Evolutionary conservation across 306 rosid species (phyloP), one percentile per base, ranked within the genome.

Genomic region (Prunus dulcis): DNA sequence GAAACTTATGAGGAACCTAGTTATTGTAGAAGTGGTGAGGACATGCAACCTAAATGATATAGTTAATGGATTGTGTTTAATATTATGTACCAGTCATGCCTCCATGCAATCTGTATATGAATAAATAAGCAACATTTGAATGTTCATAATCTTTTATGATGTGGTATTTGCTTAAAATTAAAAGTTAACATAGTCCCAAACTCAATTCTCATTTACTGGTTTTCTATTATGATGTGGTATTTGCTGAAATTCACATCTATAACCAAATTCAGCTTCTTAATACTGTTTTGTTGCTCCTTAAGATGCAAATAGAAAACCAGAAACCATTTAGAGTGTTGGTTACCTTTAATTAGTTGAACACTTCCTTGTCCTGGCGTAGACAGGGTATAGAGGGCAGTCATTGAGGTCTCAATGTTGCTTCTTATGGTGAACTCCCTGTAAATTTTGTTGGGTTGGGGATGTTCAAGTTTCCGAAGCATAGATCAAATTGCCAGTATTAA

Each of bases 381-480:
- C 76, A 4, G 22, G 76, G 56, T 14, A 22, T 41, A 14, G n/a
- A 2, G 18, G 38, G 19, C 3, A 46, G 56, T 22, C 12, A 1
- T 20, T n/a, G 53, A 67, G 3, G 53, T 41, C 7, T 23, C 43
- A 8, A 1, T 47, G 57, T 28, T 62, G 67, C 41, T 62, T 62
- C 66, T 62, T 28, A 78, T 88, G 92, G 93, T 91, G 96, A 86
- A 82, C 82, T 68, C 88, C 81, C 84, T 74, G 81, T 45, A 69
- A 47, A 58, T 67, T 12, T 22, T 10, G 1, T 30, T 52, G 45
- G 52, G 60, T 89, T 84, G 73, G 88, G 76, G 86, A 74, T 81
- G 95, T 87, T 91, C 96, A 56, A 20, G 91, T 91, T 93, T 91
- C 90, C 88, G 88, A 87, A 89, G 96, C 91, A 88, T 89, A 91